Base-by-base conservation (phyloP, 805 yeast genomes). In the Metschnikowia amazonensis region DNA sequence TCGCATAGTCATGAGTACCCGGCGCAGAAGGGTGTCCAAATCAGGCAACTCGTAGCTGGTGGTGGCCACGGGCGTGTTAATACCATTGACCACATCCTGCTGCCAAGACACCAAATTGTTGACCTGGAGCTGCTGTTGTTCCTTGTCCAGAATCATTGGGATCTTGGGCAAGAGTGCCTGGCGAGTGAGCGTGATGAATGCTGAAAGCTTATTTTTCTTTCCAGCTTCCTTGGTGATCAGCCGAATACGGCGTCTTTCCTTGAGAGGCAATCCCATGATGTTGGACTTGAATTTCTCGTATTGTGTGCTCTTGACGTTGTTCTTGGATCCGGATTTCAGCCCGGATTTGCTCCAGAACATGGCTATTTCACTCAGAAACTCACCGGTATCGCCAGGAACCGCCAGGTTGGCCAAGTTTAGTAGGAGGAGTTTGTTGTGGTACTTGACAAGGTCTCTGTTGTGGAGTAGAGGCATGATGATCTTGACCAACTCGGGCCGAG, bases 21-120 rank as follows among this genome's bases (percentile, higher is more conserved):
- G 74, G 10, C 81, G 69, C 43, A 80, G 77, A 36, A 94, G 64
- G 31, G 75, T 76, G 37, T 82, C 89, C 33, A 75, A 72, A 53
- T 92, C 98, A 0, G 97, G 97, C 4, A 94, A 63, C 51, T 90
- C 90, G 60, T 74, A 87, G 30, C 79, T 72, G 53, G 92, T 96
- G 1, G 86, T 71, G 2, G 92, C 77, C 29, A 90, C 71, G 4
- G 94, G 92, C 1, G 94, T 79, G 54, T 86, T 89, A 45, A 88
- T 77, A 3, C 94, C 95, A 58, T 84, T 89, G 44, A 84, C 76
- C 14, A 94, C 87, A 60, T 94, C 98, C 63, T 90, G 96, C 18
- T 95, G 88, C 92, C 97, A 89, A 55, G 84, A 84, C 25, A 82
- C 76, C 28, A 87, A 76, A 53, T 78, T 79, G 44, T 69, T 70